Base-by-base conservation (phyloP, 208 protist genomes). In the Vickermania ingenoplastis region DNA sequence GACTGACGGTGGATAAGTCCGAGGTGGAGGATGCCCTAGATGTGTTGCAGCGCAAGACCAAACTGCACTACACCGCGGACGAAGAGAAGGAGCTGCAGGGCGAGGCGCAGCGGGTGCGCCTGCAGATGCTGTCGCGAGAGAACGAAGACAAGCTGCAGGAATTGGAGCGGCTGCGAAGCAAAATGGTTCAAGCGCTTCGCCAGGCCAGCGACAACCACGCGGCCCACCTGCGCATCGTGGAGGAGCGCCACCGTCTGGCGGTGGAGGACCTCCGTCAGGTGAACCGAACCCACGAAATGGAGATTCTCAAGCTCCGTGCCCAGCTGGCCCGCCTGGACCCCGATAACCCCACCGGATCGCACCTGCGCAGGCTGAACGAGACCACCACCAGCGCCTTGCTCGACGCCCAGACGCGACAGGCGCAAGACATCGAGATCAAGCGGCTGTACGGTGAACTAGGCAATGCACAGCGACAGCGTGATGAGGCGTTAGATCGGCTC, bases 381-480 rank as follows among this genome's bases (percentile, higher is more conserved):
- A 65, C 62, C 28, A 86, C 77, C n/a, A 73, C 79, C 53, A 67
- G 65, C 13, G 81, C 84, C 57, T 48, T 92, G 7, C 61, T 89
- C 3, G 85, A 89, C 23, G 58, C 73, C 36, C 85, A 92, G 60
- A 63, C 81, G 13, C 67, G 78, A 21, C 76, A 81, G 59, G 79
- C 85, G n/a, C 76, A 79, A 11, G 81, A 84, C 41, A 65, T 76
- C 51, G 85, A 92, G 59, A n/a, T 92, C 50, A 81, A 86, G 65
- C 81, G 81, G 1, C 67, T 92, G 27, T 81, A 81, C 67, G 64
- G 57, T 17, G 85, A 92, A 53, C 64, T 89, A 2, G 69, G 81
- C 0, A 27, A 66, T 1, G 50, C 81, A 25, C 81, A 89, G 62
- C 29, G 80, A 23, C 81, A 92, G 66, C 69, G 82, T 21, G 76